These are phyloP conservation scores for Verbena officinalis DNA, from an alignment of 257 asterid species.

Conservation along the genomic window DNA sequence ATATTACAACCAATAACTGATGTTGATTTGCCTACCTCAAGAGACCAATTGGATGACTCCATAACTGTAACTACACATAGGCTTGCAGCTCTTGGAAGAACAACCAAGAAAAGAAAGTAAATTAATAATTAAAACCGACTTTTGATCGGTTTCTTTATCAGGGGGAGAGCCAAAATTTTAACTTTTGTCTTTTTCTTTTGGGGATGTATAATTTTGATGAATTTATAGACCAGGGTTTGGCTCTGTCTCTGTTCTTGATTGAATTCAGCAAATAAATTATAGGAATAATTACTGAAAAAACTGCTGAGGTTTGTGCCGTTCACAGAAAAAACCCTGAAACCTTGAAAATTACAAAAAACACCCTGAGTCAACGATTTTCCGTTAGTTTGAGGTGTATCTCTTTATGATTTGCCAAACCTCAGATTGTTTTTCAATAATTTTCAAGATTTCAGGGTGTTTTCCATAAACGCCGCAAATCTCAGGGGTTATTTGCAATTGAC, in stretches of 20 bases:
- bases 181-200: no score
- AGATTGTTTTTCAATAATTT: no score
- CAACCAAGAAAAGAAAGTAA: slow-evolving; percentile 67
- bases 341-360: no score
- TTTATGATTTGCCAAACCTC: neutral
- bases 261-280: neutral
- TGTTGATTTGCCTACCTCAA: slow-evolving; percentile 73
- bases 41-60: slow-evolving; percentile 63
- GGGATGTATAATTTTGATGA: no score
- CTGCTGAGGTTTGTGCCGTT: no score
- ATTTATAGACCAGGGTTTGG: neutral
- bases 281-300: no score
- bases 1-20: slow-evolving; percentile 77
- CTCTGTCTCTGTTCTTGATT: neutral
- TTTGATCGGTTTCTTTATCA: neutral
- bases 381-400: neutral
- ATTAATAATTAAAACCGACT: slow-evolving; percentile 17
- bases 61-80: slow-evolving; percentile 65
- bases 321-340: no score
- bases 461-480: no score
- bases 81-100: slow-evolving; percentile 61
- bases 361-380: no score
- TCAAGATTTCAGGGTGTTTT: no score
- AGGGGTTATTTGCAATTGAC: no score
- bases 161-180: no score